phyloP scores from a whole-genome alignment of 345 rosid genomes.

The Erucastrum elatum region DNA sequence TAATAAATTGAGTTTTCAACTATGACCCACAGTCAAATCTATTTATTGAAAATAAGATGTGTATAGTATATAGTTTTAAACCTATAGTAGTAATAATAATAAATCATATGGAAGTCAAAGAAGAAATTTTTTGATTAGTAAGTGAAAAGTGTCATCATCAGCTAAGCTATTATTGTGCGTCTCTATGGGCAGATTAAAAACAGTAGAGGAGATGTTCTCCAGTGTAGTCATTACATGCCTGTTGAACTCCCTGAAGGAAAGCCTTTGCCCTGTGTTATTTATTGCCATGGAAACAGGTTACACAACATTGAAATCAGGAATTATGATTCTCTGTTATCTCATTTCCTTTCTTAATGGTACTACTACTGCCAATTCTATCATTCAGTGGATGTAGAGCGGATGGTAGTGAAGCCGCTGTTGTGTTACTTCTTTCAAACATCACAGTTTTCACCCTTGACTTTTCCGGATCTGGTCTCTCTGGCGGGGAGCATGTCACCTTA shows the following conservation, averaged over 20 bases:
- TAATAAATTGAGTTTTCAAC: neutral
- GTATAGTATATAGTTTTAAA: neutral
- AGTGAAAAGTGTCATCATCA: neutral
- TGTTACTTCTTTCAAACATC: neutral
- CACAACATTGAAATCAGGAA: neutral
- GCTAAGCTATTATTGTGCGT: neutral
- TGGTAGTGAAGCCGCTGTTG: neutral
- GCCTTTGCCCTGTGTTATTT: slow-evolving; percentile 87
- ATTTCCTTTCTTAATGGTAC: neutral
- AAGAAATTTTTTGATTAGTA: neutral
- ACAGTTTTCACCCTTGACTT: slow-evolving; percentile 1
- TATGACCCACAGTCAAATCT: neutral
- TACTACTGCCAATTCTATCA: neutral
- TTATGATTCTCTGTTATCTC: neutral
- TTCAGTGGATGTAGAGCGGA: slow-evolving; percentile 4
- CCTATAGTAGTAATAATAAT: neutral
- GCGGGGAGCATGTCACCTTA: neutral
- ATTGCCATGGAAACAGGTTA: slow-evolving; percentile 99
- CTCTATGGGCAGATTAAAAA: slow-evolving; percentile 61
- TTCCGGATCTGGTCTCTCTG: neutral
- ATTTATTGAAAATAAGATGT: neutral
- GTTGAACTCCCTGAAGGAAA: slow-evolving; percentile 65
- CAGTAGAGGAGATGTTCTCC: slow-evolving; percentile 69
- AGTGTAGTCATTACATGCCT: slow-evolving; percentile 90
- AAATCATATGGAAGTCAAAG: neutral